Evolutionary conservation across 2,329 filamentous ascomycete genomes (phyloP).

Genomic region (Seiridium unicorne): DNA sequence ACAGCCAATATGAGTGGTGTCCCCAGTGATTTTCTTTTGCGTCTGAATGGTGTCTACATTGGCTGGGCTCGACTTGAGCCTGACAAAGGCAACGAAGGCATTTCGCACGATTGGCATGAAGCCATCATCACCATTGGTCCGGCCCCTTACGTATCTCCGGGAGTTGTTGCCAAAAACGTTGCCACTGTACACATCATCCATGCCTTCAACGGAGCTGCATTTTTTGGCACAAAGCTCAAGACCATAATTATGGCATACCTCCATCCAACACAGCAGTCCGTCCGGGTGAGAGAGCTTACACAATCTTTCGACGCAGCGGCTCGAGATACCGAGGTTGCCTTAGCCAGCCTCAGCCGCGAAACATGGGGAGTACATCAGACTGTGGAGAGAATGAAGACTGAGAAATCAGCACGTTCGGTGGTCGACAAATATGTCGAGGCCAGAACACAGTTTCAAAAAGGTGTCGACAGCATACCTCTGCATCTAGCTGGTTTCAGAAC

Average conservation of each 20-base stretch:
- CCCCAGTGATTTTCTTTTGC: slow-evolving; percentile 49
- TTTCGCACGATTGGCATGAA: slow-evolving; percentile 53
- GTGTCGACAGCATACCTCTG: slow-evolving; percentile 57
- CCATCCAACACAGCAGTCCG: slow-evolving; percentile 31
- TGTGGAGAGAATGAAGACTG: slow-evolving; percentile 33
- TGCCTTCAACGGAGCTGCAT: slow-evolving; percentile 41
- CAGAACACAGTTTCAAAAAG: slow-evolving; percentile 48
- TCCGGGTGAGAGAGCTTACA: neutral
- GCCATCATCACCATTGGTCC: slow-evolving; percentile 57
- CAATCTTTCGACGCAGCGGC: slow-evolving; percentile 23
- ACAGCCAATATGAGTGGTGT: slow-evolving; percentile 54
- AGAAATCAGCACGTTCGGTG: slow-evolving; percentile 39
- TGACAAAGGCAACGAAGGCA: slow-evolving; percentile 26
- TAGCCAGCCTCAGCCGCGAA: slow-evolving; percentile 45
- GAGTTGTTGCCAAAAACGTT: slow-evolving; percentile 47
- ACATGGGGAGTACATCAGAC: slow-evolving; percentile 42
- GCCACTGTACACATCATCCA: slow-evolving; percentile 54
- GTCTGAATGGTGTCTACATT: slow-evolving; percentile 61
- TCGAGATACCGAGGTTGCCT: slow-evolving; percentile 39
- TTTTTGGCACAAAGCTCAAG: slow-evolving; percentile 45
- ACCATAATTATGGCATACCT: slow-evolving; percentile 62
- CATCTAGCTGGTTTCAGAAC: slow-evolving; percentile 59
- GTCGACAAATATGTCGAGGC: slow-evolving; percentile 46
- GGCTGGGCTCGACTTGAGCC: slow-evolving; percentile 57
- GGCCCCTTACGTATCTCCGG: slow-evolving; percentile 41